Base-by-base conservation (phyloP, 768 basidiomycete species). In the Rhodocollybia butyracea region DNA sequence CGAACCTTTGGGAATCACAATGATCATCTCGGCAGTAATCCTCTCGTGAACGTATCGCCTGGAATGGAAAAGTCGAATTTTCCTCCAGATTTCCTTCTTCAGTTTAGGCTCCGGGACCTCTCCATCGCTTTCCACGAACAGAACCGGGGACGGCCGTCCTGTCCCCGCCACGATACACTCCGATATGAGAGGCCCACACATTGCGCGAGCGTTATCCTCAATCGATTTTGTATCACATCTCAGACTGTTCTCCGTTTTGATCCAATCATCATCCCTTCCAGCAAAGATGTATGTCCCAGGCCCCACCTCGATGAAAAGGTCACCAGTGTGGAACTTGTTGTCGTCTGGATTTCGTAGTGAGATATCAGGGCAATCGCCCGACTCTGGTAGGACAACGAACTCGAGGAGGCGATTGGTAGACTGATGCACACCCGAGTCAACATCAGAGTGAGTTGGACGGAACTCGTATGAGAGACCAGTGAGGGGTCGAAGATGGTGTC, bases 241-340 rank as follows among this genome's bases (percentile, higher is more conserved):
- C 59, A 90, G 72, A 64, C 88, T 85, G 64, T 82, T 88, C 64
- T 88, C 85, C 31, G 84, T 85, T 71, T 91, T 91, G 66, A 91
- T 91, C 89, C 89, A 90, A 68, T 91, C 89, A 60, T 91, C 89
- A 58, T 89, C 82, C 41, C 89, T 81, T 26, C 89, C 89, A 36
- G 85, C 80, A 58, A 79, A 87, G 42, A 82, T 64, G 65, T 85
- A 91, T 60, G 69, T 72, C 0, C 86, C 86, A 1, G 81, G 74
- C 2, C 71, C 60, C 17, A 76, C 73, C 66, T 89, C 83, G 61
- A 82, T 78, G 75, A 91, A 91, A 17, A 91, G 72, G 67, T 91
- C 89, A 1, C 89, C 89, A 11, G 89, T 90, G 67, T 89, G 88
- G 71, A 87, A 89, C 63, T 87, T 74, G 21, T 34, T 34, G 5